Base-by-base conservation (phyloP, 1,284 basidiomycete genomes). In the Serendipita sp. region DNA sequence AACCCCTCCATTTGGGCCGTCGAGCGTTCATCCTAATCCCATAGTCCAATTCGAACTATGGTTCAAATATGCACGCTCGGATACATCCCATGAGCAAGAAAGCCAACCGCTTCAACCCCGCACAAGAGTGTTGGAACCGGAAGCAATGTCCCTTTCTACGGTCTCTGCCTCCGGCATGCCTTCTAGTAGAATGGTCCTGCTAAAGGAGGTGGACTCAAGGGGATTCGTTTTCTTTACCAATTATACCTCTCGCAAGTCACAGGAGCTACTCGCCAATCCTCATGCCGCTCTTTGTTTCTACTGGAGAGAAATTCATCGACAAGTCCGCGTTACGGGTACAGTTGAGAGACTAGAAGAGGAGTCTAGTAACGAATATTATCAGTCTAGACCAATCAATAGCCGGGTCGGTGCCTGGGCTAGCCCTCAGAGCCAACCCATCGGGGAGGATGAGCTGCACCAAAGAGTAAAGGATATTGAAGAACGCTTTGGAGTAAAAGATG, bases 191-290 rank as follows among this genome's bases (percentile, higher is more conserved):
- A 81, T 92, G 70, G 94, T 98, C 60, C 84, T 98, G 66, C 84
- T 98, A 70, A 98, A 97, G 74, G 83, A 92, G 69, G 83, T 91
- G 69, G 90, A 95, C 74, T 71, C 78, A 29, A 80, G 77, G 60
- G 93, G 94, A 42, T 97, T 99, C 75, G 82, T 95, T 62, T 97
- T 98, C 76, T 99, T 83, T 79, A 95, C 93, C 42, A 99, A 99
- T 76, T 99, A 99, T 77, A 81, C 81, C 42, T 95, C 92, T 17
- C 83, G 94, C 66, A 99, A 99, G 75, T 91, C 89, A 1, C 71
- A 75, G 41, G 96, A 98, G 73, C 78, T 99, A 50, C 66, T 73
- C 2, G 79, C 75, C 45, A 94, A 93, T 70, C 87, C 89, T 0
- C 79, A 85, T 69, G 92, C 88, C 0, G 83, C 91, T 1, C 76